Evolutionary conservation across 306 rosid species (phyloP).

Genomic region (Boehmeria nivea): DNA sequence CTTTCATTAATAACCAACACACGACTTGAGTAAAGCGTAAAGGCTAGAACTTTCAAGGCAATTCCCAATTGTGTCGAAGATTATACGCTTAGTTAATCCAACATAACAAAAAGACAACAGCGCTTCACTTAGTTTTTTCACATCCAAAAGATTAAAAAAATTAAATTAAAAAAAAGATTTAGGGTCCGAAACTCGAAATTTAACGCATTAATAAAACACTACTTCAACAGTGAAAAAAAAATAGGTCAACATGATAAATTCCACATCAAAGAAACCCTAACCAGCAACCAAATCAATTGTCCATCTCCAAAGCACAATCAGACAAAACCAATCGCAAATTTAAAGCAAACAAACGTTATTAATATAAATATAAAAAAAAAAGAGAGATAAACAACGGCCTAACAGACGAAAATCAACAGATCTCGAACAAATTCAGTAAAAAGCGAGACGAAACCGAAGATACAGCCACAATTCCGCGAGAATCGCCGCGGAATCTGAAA

Average conservation of each 20-base stretch:
- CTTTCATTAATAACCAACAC: not conserved
- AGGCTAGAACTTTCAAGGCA: not conserved
- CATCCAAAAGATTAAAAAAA: constrained; percentile 6
- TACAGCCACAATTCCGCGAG: not conserved
- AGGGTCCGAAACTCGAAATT: constrained; percentile 25
- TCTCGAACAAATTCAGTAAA: constrained; percentile 27
- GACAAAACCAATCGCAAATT: constrained; percentile 13
- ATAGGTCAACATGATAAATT: constrained; percentile 6
- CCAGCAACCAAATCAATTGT: not conserved
- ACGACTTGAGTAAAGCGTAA: not conserved
- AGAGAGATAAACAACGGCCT: constrained; percentile 19
- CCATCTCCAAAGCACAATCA: constrained; percentile 14
- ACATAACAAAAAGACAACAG: constrained; percentile 6
- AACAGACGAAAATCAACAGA: constrained; percentile 35
- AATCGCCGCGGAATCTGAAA: constrained; percentile 20
- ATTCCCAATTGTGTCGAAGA: not conserved
- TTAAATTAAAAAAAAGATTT: not conserved
- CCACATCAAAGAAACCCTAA: constrained; percentile 19
- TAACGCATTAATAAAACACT: constrained; percentile 7
- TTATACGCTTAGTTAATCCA: not conserved
- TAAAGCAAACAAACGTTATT: too few relatives aligned
- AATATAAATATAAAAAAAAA: too few relatives aligned
- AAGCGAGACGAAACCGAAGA: constrained; percentile 15
- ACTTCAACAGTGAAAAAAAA: constrained; percentile 8
- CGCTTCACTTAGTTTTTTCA: constrained; percentile 15